A percentile compares a stretch with the other conserved stretches of the same genome.
phyloP scores from a whole-genome alignment of 225 moss, liverwort and hornwort species.

The Takakia lepidozioides region DNA sequence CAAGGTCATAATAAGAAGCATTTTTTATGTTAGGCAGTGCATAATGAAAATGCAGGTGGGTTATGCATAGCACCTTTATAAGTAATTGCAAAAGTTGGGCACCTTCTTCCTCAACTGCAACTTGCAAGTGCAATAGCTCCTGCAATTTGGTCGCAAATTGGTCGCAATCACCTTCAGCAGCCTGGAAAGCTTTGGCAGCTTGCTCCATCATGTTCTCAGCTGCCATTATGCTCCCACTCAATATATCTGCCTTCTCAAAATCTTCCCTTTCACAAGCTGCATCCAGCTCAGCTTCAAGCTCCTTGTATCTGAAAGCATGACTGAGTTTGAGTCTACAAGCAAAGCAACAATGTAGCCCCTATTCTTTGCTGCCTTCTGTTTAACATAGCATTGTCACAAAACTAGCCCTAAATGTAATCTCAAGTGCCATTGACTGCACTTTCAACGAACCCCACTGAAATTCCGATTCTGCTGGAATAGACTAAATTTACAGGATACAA shows the following conservation, averaged over 20 bases:
- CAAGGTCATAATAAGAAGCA: too few relatives aligned
- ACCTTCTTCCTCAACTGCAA: constrained; percentile 28
- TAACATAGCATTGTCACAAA: too few relatives aligned
- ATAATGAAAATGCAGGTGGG: not conserved
- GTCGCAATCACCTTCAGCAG: constrained; percentile 32
- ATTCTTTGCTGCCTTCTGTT: too few relatives aligned
- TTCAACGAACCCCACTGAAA: too few relatives aligned
- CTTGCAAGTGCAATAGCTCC: constrained; percentile 29
- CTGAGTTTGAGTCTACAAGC: too few relatives aligned
- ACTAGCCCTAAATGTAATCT: too few relatives aligned
- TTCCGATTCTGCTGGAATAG: too few relatives aligned
- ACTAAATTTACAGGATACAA: too few relatives aligned
- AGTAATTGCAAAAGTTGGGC: constrained; percentile 18
- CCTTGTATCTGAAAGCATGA: constrained; percentile 12
- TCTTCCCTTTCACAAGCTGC: constrained; percentile 48
- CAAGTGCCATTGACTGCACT: too few relatives aligned
- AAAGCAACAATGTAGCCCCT: too few relatives aligned
- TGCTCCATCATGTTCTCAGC: constrained; percentile 20
- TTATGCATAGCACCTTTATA: constrained; percentile 21
- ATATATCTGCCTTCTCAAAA: constrained; percentile 36
- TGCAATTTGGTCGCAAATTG: constrained; percentile 20
- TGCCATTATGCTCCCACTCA: constrained; percentile 31
- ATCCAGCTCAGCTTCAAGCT: constrained; percentile 34
- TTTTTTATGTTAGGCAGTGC: too few relatives aligned
- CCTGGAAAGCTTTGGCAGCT: constrained; percentile 19